Evolutionary conservation across 805 yeast species (phyloP).

Genomic region (Wickerhamomyces bisporus): DNA sequence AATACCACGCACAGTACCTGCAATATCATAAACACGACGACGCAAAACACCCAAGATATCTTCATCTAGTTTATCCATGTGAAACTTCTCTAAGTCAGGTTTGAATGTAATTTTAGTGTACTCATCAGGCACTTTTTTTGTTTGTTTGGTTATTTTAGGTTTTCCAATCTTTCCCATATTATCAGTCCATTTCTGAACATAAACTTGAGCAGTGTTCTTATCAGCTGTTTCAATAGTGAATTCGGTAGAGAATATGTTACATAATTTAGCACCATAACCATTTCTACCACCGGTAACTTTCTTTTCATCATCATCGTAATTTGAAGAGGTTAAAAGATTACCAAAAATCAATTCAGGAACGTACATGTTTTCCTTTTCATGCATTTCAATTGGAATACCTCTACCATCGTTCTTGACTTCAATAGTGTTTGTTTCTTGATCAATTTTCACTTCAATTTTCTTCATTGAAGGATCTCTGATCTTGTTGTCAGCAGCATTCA

Average conservation of each 20-base stretch:
- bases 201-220: constrained; percentile 50
- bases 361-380: constrained; percentile 83
- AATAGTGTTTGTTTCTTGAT: constrained; percentile 67
- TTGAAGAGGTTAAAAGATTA: constrained; percentile 87
- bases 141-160: constrained; percentile 56
- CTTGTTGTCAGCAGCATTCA: constrained; percentile 98
- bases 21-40: constrained; percentile 92
- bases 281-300: constrained; percentile 98
- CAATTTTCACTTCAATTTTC: constrained; percentile 75
- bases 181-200: constrained; percentile 79
- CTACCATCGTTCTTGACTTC: constrained; percentile 88
- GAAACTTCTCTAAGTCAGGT: constrained; percentile 82
- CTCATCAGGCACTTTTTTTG: constrained; percentile 48
- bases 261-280: constrained; percentile 95
- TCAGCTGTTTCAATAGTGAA: constrained; percentile 90
- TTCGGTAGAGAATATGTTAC: constrained; percentile 90
- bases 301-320: constrained; percentile 91
- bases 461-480: constrained; percentile 92
- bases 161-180: constrained; percentile 78
- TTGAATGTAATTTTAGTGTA: constrained; percentile 83
- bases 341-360: constrained; percentile 97
- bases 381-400: constrained; percentile 94
- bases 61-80: constrained; percentile 78
- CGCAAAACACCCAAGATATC: constrained; percentile 80
- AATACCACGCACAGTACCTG: constrained; percentile 87